Percentiles rank a stretch among this genome's conserved stretches.
These are phyloP conservation scores for Sclerospora graminicola DNA, from an alignment of 352 stramenopile genomes.

Conservation along the genomic window DNA sequence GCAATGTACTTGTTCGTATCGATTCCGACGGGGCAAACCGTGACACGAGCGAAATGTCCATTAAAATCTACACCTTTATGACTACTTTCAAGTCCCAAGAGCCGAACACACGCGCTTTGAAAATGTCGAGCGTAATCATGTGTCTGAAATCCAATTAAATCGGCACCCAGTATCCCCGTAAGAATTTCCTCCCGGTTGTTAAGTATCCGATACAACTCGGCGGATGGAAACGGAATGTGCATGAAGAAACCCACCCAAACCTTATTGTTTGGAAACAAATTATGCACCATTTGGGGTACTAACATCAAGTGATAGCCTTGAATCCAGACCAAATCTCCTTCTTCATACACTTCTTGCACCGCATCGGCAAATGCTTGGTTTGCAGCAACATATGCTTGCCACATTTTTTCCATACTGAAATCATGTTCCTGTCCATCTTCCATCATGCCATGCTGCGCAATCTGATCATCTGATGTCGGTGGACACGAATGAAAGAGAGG, in stretches of 20 bases:
- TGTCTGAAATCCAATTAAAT: conserved; percentile 88
- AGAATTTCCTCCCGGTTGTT: conserved; percentile 84
- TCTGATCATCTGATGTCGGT: conserved; percentile 68
- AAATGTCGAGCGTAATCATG: conserved; percentile 88
- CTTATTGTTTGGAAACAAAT: conserved; percentile 86
- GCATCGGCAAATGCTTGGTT: conserved; percentile 85
- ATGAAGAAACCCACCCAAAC: conserved; percentile 82
- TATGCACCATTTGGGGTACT: conserved; percentile 84
- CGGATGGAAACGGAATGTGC: conserved; percentile 87
- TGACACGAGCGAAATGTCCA: conserved; percentile 82
- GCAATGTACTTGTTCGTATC: conserved; percentile 72
- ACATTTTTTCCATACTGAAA: conserved; percentile 69
- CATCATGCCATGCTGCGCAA: conserved; percentile 50
- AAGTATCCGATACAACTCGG: conserved; percentile 84
- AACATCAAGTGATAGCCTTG: conserved; percentile 88
- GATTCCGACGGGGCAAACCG: conserved; percentile 83
- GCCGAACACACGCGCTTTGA: conserved; percentile 71
- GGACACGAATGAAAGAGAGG: conserved; percentile 85
- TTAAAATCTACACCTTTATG: conserved; percentile 85
- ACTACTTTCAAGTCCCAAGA: conserved; percentile 82
- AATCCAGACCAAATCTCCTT: conserved; percentile 86
- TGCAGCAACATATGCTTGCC: conserved; percentile 83
- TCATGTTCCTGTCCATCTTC: conserved; percentile 37
- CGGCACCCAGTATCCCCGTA: conserved; percentile 76
- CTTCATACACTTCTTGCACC: conserved; percentile 80